phyloP scores from a whole-genome alignment of 2,329 filamentous ascomycete species.

The Cyphellophora attinorum region DNA sequence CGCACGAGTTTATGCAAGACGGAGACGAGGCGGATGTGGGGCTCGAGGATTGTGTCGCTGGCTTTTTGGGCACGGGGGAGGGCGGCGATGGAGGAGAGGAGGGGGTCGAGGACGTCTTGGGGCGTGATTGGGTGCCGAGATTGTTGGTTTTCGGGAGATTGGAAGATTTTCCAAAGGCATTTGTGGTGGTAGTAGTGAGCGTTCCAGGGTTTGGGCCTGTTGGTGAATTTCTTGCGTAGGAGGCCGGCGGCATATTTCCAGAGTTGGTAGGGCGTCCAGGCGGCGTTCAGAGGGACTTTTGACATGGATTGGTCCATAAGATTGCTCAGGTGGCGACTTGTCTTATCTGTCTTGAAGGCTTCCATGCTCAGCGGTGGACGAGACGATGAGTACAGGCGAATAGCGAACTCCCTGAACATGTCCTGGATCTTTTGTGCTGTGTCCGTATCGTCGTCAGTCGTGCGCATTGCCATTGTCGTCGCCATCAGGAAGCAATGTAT shows the following conservation, averaged over 20 bases:
- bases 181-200: constrained; percentile 62
- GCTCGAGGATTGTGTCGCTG: constrained; percentile 72
- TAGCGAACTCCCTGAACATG: constrained; percentile 59
- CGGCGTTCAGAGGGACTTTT: constrained; percentile 34
- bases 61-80: constrained; percentile 52
- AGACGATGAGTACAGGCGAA: constrained; percentile 58
- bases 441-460: constrained; percentile 44
- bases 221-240: constrained; percentile 48
- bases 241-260: constrained; percentile 57
- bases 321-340: constrained; percentile 51
- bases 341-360: constrained; percentile 54
- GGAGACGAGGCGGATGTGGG: constrained; percentile 83
- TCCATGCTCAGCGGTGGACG: constrained; percentile 60
- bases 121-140: constrained; percentile 24
- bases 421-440: constrained; percentile 51
- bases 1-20: constrained; percentile 72
- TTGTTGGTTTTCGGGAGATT: constrained; percentile 30
- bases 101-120: constrained; percentile 45
- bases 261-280: constrained; percentile 41
- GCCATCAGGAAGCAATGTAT: constrained; percentile 76
- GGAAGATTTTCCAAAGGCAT: constrained; percentile 62
- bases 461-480: constrained; percentile 49
- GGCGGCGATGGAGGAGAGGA: constrained; percentile 50
- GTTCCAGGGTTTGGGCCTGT: constrained; percentile 55
- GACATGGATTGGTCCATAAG: constrained; percentile 43